A percentile compares a stretch with the other conserved stretches of the same genome.
phyloP scores from a whole-genome alignment of 805 yeast species.

The Deakozyma indianensis region DNA sequence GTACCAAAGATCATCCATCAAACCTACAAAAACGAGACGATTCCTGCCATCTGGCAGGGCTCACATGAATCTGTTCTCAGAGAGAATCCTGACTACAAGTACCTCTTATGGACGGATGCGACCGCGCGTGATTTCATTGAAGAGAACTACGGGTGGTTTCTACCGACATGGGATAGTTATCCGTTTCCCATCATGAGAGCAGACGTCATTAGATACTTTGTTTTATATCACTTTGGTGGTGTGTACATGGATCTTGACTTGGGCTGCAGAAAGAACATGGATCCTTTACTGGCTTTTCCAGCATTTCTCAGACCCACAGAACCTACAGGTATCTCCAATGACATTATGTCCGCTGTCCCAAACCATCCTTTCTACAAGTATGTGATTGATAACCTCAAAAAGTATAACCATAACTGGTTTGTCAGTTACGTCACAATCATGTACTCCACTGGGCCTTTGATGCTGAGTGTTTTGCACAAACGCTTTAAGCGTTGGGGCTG shows the following conservation, averaged over 20 bases:
- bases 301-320: conserved; percentile 78
- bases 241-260: conserved; percentile 83
- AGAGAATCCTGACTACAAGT: conserved; percentile 76
- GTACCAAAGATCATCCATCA: conserved; percentile 91
- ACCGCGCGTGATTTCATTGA: conserved; percentile 65
- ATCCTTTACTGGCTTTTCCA: conserved; percentile 67
- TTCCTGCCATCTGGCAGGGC: conserved; percentile 70
- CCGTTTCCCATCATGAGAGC: conserved; percentile 78
- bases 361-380: conserved; percentile 72
- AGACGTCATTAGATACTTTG: conserved; percentile 81
- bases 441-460: conserved; percentile 88
- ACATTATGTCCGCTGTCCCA: conserved; percentile 83
- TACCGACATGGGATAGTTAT: conserved; percentile 62
- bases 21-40: conserved; percentile 65
- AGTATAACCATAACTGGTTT: conserved; percentile 59
- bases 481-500: conserved; percentile 67
- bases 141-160: conserved; percentile 76
- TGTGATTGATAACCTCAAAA: conserved; percentile 47
- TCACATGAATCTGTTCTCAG: conserved; percentile 68
- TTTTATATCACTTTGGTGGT: conserved; percentile 74
- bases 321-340: conserved; percentile 88
- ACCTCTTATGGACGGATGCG: conserved; percentile 76
- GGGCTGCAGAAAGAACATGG: conserved; percentile 67
- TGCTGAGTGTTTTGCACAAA: conserved; percentile 75
- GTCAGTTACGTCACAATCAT: conserved; percentile 84